A percentile compares a stretch with the other conserved stretches of the same genome.
These are phyloP conservation scores for Arachis monticola DNA, from an alignment of 331 rosid genomes.

Conservation along the genomic window DNA sequence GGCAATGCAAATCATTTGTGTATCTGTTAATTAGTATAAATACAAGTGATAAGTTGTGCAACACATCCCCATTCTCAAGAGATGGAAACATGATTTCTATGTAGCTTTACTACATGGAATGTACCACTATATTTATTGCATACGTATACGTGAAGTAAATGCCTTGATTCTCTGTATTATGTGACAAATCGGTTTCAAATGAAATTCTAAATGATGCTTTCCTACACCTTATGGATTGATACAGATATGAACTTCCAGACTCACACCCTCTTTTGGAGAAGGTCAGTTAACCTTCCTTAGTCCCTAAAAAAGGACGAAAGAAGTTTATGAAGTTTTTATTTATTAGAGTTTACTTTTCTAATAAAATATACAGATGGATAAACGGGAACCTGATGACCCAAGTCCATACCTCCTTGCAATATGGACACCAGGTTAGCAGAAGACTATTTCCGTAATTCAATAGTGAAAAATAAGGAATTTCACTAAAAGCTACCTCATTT, in stretches of 20 bases:
- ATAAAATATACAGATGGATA: slow-evolving; percentile 70
- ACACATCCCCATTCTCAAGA: slow-evolving; percentile 30
- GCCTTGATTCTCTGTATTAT: slow-evolving; percentile 23
- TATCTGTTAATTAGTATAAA: slow-evolving; percentile 14
- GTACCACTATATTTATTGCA: slow-evolving; percentile 5
- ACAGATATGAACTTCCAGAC: slow-evolving; percentile 98
- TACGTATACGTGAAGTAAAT: slow-evolving; percentile 17
- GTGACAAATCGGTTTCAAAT: slow-evolving; percentile 20
- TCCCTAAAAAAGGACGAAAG: slow-evolving; percentile 3
- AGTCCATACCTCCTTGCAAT: slow-evolving; percentile 97
- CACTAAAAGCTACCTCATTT: slow-evolving; percentile 19
- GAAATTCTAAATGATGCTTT: slow-evolving; percentile 32
- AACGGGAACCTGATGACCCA: slow-evolving; percentile 90
- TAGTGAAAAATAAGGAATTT: slow-evolving; percentile 7
- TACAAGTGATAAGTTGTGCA: slow-evolving; percentile 18
- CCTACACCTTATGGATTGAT: slow-evolving; percentile 42
- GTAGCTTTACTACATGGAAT: not conserved
- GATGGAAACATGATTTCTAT: not conserved
- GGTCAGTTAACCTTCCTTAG: slow-evolving; percentile 51
- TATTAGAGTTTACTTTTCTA: slow-evolving; percentile 29
- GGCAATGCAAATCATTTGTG: slow-evolving; percentile 17
- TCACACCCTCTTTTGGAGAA: slow-evolving; percentile 86
- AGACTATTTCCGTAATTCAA: slow-evolving; percentile 24
- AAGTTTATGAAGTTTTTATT: slow-evolving; percentile 3
- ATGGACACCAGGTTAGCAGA: slow-evolving; percentile 90